Conservation (phyloP, 2,329 filamentous ascomycete species). For the Escovopsis sp. region DNA sequence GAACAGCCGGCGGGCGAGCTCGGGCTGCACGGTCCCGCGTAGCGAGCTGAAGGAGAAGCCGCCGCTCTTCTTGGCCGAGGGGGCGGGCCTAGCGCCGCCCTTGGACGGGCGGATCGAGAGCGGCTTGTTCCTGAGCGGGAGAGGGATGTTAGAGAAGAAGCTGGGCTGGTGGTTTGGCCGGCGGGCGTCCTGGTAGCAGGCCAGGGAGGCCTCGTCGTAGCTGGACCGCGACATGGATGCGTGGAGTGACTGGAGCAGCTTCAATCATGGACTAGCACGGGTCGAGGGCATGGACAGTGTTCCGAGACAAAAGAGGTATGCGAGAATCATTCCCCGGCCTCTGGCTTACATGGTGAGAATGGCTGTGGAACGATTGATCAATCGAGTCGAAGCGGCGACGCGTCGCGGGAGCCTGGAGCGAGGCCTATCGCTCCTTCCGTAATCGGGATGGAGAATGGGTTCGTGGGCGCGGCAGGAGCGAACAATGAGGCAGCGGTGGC, state of each 20-base stretch:
- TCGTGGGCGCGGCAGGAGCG: no score
- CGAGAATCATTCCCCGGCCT: no score
- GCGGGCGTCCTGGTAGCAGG: conserved; percentile 8
- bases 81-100: conserved; percentile 7
- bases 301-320: background rate
- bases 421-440: no score
- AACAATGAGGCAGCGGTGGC: no score
- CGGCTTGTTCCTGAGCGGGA: conserved; percentile 49
- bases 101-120: conserved; percentile 59
- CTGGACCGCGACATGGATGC: conserved; percentile 18
- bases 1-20: conserved; percentile 78
- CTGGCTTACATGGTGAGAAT: no score
- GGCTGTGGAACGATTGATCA: no score
- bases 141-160: conserved; percentile 14
- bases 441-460: no score
- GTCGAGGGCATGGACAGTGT: conserved; percentile 5
- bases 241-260: background rate
- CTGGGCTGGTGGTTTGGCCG: conserved; percentile 1
- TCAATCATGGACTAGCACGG: background rate
- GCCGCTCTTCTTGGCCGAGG: background rate
- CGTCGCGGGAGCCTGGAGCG: no score
- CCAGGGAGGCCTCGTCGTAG: conserved; percentile 15
- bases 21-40: conserved; percentile 70
- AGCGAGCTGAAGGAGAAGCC: conserved; percentile 79
- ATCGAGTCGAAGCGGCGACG: no score